These are phyloP conservation scores for Trametes polyzona DNA, from an alignment of 1,284 basidiomycete species.

Conservation along the genomic window DNA sequence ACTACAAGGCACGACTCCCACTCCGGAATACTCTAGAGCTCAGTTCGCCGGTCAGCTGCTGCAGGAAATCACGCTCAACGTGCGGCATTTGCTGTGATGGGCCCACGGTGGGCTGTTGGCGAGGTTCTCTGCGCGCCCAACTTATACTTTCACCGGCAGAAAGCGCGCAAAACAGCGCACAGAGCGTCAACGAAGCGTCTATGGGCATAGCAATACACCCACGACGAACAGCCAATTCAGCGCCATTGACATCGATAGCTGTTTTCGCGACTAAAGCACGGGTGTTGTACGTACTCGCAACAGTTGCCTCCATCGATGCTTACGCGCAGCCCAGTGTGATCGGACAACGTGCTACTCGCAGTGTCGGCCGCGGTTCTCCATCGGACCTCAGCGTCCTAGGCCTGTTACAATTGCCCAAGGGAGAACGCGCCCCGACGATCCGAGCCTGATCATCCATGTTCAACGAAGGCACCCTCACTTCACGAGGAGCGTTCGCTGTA, in stretches of 20 bases:
- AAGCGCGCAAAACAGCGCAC: conserved; percentile 5
- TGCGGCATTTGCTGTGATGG: background rate
- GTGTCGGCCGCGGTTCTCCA: no score
- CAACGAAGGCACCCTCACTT: background rate
- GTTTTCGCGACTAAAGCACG: background rate
- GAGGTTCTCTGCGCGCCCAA: background rate
- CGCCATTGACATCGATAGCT: background rate
- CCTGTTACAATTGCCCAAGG: background rate
- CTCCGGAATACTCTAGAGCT: background rate
- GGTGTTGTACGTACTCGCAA: conserved; percentile 1
- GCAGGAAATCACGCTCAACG: background rate
- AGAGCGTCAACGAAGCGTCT: background rate
- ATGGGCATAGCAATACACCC: background rate
- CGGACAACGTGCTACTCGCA: background rate
- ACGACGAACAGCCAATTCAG: conserved; percentile 6
- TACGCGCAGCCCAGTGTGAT: background rate
- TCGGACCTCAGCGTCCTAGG: background rate
- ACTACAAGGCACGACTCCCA: background rate
- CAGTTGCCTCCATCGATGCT: conserved; percentile 1
- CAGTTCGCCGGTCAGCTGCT: background rate
- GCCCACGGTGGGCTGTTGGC: no score
- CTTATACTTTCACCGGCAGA: conserved; percentile 1
- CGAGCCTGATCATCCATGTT: background rate
- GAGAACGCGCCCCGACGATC: background rate
- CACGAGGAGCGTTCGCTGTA: background rate